Conservation (phyloP, 805 yeast genomes). For the Candida incommunis region DNA sequence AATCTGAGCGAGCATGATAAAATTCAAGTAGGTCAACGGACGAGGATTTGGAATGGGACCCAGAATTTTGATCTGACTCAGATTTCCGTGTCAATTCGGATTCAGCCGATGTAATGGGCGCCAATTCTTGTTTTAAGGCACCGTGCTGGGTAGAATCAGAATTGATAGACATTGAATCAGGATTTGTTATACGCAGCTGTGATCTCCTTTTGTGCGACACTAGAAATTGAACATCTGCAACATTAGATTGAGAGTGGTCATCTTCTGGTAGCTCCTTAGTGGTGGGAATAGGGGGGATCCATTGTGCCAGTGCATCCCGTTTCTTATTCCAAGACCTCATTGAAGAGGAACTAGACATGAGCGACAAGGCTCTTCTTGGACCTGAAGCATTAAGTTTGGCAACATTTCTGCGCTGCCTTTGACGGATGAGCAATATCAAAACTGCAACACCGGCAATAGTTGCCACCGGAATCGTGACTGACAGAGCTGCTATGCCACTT, state of each 20-base stretch:
- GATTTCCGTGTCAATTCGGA: no score
- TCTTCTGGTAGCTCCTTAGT: neutral
- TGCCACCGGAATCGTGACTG: constrained; percentile 31
- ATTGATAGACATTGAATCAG: constrained; percentile 25
- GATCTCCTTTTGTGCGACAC: constrained; percentile 54
- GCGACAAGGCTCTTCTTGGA: constrained; percentile 6
- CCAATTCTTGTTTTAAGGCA: no score
- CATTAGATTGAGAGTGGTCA: constrained; percentile 1
- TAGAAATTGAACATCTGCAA: constrained; percentile 49
- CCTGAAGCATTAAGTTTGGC: constrained; percentile 9
- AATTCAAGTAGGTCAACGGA: neutral
- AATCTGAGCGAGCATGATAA: neutral
- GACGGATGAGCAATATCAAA: constrained; percentile 16
- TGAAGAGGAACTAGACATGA: constrained; percentile 5
- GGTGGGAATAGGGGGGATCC: neutral
- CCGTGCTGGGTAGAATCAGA: no score
- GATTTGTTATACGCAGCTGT: constrained; percentile 46
- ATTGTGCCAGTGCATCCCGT: neutral
- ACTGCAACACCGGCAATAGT: constrained; percentile 23
- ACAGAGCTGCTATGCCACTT: constrained; percentile 30
- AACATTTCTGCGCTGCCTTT: constrained; percentile 12
- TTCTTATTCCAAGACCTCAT: neutral
- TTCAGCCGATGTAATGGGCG: no score
- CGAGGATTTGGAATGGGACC: neutral
- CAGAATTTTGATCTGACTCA: no score